Evolutionary conservation across 2,329 filamentous ascomycete genomes (phyloP).

Genomic region (Mariannaea elegans): DNA sequence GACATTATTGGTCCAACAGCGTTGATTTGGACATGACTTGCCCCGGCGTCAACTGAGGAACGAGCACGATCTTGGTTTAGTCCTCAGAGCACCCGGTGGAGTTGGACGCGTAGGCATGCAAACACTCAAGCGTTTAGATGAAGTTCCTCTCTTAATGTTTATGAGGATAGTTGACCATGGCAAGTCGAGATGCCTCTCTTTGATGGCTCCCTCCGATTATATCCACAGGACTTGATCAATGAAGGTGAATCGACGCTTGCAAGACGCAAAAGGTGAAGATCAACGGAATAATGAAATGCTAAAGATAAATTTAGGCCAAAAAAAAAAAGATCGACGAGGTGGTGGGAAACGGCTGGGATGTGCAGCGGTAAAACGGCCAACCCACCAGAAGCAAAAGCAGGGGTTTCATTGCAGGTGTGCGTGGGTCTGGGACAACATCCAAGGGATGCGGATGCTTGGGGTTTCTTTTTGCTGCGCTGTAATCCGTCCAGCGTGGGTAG

Average conservation of each 20-base stretch:
- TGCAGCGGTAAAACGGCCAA: not conserved
- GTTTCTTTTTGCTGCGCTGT: not conserved
- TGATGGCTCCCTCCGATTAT: not conserved
- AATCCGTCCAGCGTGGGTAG: not conserved
- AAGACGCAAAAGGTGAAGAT: not conserved
- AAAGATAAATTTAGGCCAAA: not conserved
- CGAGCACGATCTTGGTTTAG: not conserved
- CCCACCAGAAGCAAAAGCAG: not conserved
- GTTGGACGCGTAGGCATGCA: slow-evolving; percentile 7
- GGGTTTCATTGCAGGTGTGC: not conserved
- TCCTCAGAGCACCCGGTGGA: not conserved
- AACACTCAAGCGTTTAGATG: not conserved
- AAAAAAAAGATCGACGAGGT: not conserved
- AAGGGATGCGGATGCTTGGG: no score
- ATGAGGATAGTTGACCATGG: not conserved
- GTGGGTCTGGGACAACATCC: not conserved
- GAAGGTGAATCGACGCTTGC: not conserved
- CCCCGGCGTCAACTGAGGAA: not conserved
- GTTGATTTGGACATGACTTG: not conserved
- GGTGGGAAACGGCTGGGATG: no score
- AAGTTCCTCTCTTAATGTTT: not conserved
- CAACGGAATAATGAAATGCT: not conserved
- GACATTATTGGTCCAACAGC: not conserved
- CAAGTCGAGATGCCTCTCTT: no score
- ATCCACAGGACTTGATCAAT: no score